These are phyloP conservation scores for Clonostachys rosea DNA, from an alignment of 2,329 filamentous ascomycete genomes.

Conservation along the genomic window DNA sequence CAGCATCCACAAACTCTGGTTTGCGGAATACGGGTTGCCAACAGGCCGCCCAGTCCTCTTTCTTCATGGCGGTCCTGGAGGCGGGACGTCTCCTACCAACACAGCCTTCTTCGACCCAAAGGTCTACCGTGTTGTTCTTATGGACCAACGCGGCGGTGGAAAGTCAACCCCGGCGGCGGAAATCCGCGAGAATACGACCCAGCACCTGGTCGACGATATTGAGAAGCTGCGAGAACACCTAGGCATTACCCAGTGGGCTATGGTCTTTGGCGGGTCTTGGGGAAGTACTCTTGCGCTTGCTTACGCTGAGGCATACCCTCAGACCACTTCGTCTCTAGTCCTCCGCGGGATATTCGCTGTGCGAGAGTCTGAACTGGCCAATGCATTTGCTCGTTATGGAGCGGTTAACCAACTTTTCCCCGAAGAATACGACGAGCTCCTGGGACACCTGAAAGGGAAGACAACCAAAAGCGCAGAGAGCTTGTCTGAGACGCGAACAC, in stretches of 20 bases:
- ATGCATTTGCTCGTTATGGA: background rate
- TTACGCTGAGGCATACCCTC: background rate
- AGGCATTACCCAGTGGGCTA: background rate
- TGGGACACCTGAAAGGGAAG: background rate
- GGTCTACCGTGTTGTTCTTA: background rate
- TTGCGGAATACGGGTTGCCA: background rate
- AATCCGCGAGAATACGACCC: background rate
- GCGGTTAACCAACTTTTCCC: background rate
- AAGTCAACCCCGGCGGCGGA: background rate
- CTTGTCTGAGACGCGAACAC: background rate
- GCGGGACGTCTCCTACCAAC: background rate
- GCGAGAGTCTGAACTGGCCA: background rate
- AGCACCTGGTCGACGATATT: background rate
- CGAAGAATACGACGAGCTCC: background rate
- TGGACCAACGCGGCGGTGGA: background rate
- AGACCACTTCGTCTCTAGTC: background rate
- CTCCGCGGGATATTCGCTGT: background rate
- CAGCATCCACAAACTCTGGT: background rate
- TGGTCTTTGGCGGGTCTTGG: conserved; percentile 1
- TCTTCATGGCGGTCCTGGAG: background rate
- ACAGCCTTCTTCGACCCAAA: background rate
- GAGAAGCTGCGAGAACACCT: background rate
- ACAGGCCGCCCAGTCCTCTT: background rate
- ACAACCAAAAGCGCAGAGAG: background rate
- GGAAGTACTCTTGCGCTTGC: background rate